phyloP scores from a whole-genome alignment of 2,329 filamentous ascomycete genomes.

The Simplicillium aogashimaense region DNA sequence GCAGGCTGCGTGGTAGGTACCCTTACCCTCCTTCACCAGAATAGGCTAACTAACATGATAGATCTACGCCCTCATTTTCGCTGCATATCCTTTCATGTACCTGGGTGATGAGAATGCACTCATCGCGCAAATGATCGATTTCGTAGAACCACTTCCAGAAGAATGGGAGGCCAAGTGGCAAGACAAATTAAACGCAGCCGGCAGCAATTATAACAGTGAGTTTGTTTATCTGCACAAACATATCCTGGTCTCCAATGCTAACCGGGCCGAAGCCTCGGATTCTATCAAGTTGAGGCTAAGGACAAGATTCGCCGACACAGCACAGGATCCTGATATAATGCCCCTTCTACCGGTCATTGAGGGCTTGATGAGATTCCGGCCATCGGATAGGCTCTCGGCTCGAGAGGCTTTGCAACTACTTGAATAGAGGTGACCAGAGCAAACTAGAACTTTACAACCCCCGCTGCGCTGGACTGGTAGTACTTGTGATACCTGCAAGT shows the following conservation, averaged over 20 bases:
- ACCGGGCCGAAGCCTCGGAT: background rate
- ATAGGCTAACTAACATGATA: constrained; percentile 1
- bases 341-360: constrained; percentile 3
- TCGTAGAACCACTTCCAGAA: constrained; percentile 6
- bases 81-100: constrained; percentile 4
- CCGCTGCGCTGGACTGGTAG: too few species aligned
- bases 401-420: background rate
- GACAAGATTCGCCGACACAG: background rate
- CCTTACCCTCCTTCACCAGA: background rate
- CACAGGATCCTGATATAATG: background rate
- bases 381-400: background rate
- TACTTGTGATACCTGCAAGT: too few species aligned
- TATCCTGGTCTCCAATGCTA: background rate
- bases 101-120: constrained; percentile 1
- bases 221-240: background rate
- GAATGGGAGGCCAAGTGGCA: constrained; percentile 7
- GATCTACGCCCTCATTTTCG: constrained; percentile 9
- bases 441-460: too few species aligned
- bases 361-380: constrained; percentile 2
- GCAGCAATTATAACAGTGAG: background rate
- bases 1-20: constrained; percentile 8
- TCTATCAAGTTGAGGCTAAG: background rate
- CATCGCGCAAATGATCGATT: constrained; percentile 8
- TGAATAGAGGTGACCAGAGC: too few species aligned
- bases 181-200: background rate